phyloP scores from a whole-genome alignment of 176 grass and related monocot species.

The Chrysopogon serrulatus region DNA sequence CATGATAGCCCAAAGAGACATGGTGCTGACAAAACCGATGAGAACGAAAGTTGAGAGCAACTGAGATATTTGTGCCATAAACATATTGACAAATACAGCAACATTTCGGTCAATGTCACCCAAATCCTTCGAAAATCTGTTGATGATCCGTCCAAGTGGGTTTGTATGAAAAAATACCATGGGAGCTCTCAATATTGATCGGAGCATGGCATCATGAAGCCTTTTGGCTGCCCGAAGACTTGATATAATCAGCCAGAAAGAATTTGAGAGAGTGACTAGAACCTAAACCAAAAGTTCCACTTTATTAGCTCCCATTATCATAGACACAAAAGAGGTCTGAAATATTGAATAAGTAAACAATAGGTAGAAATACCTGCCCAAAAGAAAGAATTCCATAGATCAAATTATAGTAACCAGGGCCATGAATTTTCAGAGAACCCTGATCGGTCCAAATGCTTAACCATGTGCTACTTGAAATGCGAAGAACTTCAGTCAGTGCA shows the following conservation, averaged over 20 bases:
- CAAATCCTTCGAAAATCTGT: constrained; percentile 97
- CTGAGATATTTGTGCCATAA: constrained; percentile 91
- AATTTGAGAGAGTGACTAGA: constrained; percentile 72
- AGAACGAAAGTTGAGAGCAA: constrained; percentile 95
- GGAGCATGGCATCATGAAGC: constrained; percentile 91
- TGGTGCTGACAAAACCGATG: constrained; percentile 92
- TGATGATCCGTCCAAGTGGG: constrained; percentile 97
- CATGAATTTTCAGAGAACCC: constrained; percentile 66
- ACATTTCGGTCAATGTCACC: constrained; percentile 88
- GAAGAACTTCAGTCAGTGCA: constrained; percentile 75
- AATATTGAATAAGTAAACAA: background rate
- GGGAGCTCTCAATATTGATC: constrained; percentile 94
- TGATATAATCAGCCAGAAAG: constrained; percentile 86
- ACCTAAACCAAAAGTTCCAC: constrained; percentile 42
- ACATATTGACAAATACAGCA: constrained; percentile 90
- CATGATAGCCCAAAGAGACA: constrained; percentile 98
- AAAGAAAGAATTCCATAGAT: constrained; percentile 84
- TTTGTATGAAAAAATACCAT: constrained; percentile 99
- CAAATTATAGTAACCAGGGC: constrained; percentile 82
- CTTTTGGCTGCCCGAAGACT: constrained; percentile 81
- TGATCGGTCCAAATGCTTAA: constrained; percentile 95
- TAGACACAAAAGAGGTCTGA: background rate
- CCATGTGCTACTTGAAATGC: constrained; percentile 97
- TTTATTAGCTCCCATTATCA: constrained; percentile 12
- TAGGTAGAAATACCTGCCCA: constrained; percentile 62